A percentile compares a stretch with the other conserved stretches of the same genome.
Conservation (phyloP, 345 rosid species). For the Turnera subulata region DNA sequence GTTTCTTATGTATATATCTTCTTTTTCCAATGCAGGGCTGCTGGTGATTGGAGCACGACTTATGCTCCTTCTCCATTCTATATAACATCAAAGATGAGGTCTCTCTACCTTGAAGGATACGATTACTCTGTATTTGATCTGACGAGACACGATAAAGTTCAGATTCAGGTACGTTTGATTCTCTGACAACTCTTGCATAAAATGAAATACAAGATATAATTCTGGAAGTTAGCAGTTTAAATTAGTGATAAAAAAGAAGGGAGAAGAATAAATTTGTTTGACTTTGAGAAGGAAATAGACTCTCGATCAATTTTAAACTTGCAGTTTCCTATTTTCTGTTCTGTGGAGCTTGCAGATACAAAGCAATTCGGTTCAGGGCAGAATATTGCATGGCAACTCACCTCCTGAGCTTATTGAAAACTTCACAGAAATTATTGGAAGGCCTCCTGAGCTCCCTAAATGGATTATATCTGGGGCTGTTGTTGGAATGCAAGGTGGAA, state of each 20-base stretch:
- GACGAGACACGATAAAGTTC: conserved; percentile 53
- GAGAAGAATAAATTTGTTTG: no score
- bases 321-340: conserved; percentile 31
- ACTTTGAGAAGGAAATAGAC: background rate
- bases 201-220: no score
- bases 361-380: conserved; percentile 50
- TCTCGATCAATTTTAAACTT: conserved; percentile 24
- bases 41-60: conserved; percentile 72
- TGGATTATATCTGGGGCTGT: conserved; percentile 80
- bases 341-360: conserved; percentile 51
- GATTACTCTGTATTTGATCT: conserved; percentile 63
- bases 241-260: background rate
- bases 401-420: conserved; percentile 55
- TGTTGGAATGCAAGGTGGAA: conserved; percentile 81
- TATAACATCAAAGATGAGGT: conserved; percentile 67
- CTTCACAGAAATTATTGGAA: conserved; percentile 55
- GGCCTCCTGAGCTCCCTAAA: conserved; percentile 73
- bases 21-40: conserved; percentile 45
- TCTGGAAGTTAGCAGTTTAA: no score
- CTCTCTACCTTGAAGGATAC: conserved; percentile 69
- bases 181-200: background rate
- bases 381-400: conserved; percentile 53
- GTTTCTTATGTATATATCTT: no score
- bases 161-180: conserved; percentile 53
- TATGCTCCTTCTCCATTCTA: conserved; percentile 83